Evolutionary conservation across 306 rosid species (phyloP).

Genomic region (Alnus glutinosa): DNA sequence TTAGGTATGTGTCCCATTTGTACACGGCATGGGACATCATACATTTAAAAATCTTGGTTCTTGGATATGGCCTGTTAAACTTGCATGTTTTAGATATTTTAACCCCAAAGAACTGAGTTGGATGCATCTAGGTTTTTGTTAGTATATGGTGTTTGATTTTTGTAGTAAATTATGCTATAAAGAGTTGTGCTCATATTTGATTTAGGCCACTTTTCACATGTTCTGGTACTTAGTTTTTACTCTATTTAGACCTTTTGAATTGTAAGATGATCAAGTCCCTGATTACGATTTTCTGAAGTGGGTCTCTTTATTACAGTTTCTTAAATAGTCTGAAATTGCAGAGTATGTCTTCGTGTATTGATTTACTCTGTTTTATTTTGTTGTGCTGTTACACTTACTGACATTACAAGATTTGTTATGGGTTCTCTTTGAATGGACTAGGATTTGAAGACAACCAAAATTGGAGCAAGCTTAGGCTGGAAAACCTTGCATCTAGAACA

Average conservation of each 20-base stretch:
- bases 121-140: slow-evolving; percentile 6
- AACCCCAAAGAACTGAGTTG: slow-evolving; percentile 5
- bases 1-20: not conserved
- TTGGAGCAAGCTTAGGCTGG: no score
- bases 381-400: slow-evolving; percentile 12
- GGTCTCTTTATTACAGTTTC: slow-evolving; percentile 59
- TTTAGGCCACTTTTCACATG: not conserved
- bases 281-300: slow-evolving; percentile 37
- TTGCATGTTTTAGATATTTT: not conserved
- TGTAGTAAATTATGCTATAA: not conserved
- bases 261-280: slow-evolving; percentile 13
- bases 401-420: slow-evolving; percentile 25
- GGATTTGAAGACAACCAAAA: no score
- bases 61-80: not conserved
- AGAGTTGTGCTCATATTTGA: not conserved
- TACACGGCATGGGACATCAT: not conserved
- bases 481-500: no score
- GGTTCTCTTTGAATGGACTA: no score
- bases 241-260: not conserved
- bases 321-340: slow-evolving; percentile 80
- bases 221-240: not conserved
- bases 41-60: not conserved
- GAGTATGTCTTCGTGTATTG: slow-evolving; percentile 56
- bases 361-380: slow-evolving; percentile 22
- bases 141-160: slow-evolving; percentile 3